A percentile compares a stretch with the other conserved stretches of the same genome.
Evolutionary conservation across 2,329 filamentous ascomycete species (phyloP).

Genomic region (Cryphonectria radicalis): DNA sequence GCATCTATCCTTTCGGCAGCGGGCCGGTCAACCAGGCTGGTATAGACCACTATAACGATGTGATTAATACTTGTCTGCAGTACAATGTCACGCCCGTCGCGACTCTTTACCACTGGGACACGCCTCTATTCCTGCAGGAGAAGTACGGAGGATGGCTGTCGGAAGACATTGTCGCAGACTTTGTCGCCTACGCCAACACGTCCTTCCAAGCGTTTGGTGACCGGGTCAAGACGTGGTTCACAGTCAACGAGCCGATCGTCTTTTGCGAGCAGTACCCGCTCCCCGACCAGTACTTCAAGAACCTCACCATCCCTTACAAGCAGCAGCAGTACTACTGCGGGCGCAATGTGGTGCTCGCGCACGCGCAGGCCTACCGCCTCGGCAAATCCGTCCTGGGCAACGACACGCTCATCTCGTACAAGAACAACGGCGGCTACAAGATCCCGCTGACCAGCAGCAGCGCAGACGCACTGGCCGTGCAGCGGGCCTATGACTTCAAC

Average conservation of each 20-base stretch:
- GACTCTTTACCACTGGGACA: slow-evolving; percentile 25
- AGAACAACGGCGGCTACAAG: slow-evolving; percentile 27
- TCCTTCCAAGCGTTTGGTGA: slow-evolving; percentile 21
- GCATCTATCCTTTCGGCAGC: slow-evolving; percentile 24
- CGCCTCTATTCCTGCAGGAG: slow-evolving; percentile 23
- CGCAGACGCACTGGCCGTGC: slow-evolving; percentile 21
- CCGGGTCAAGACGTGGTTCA: slow-evolving; percentile 24
- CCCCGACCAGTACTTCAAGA: slow-evolving; percentile 25
- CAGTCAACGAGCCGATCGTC: slow-evolving; percentile 25
- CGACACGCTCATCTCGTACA: slow-evolving; percentile 24
- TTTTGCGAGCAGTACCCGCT: slow-evolving; percentile 22
- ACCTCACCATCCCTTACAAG: slow-evolving; percentile 22
- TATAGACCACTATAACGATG: slow-evolving; percentile 26
- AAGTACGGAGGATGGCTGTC: slow-evolving; percentile 25
- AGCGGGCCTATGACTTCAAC: slow-evolving; percentile 27
- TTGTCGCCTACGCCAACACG: slow-evolving; percentile 23
- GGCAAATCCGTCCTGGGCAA: slow-evolving; percentile 20
- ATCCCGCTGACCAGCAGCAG: slow-evolving; percentile 21
- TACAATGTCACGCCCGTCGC: slow-evolving; percentile 23
- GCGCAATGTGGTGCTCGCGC: slow-evolving; percentile 23
- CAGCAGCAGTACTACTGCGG: slow-evolving; percentile 27
- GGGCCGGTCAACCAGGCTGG: slow-evolving; percentile 26
- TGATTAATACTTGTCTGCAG: slow-evolving; percentile 25
- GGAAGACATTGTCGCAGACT: slow-evolving; percentile 26
- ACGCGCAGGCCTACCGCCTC: slow-evolving; percentile 23